Base-by-base conservation (phyloP, 441 rosid genomes). In the Erodium texanum region DNA sequence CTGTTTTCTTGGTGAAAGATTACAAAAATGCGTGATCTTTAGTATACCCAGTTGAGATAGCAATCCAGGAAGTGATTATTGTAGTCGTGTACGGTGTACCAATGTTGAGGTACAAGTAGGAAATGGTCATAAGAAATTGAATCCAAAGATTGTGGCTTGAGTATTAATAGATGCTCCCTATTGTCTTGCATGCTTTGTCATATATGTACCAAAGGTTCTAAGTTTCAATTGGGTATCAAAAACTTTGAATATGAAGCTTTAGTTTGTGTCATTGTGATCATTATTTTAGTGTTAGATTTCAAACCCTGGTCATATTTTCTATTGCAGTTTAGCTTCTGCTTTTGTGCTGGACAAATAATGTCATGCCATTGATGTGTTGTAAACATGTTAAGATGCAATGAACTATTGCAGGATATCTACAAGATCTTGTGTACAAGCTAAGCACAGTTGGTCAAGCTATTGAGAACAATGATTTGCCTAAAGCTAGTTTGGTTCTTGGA, bases 391-490 rank as follows among this genome's bases (percentile, higher is more conserved):
- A 18, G 27, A 68, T 71, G 66, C 64, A 75, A 71, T 59, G 50
- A 69, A 65, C 19, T 45, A 58, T 59, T 74, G 69, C 92, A 90
- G 97, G 95, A 63, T 90, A 86, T 82, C 78, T 90, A 86, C 99
- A 89, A 80, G 97, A 93, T 70, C 75, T 90, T 11, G 95, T 93
- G 32, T 90, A 83, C 82, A 89, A 85, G 84, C 76, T 93, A 75
- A 93, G 96, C 76, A 84, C 86, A 89, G 88, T 87, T 45, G 99
- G 97, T 29, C 89, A 88, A 85, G 97, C 95, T 68, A 89, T 90
- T 68, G 99, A 93, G n/a, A 88, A 82, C 52, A 84, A 88, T 70
- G 97, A 93, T 76, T 78, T 93, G 22, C 41, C 87, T 15, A 41
- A 83, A 27, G 97, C 99, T 48, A 73, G 81, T 73, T 81, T 85